phyloP scores from a whole-genome alignment of 208 protist genomes.

The Trypanosoma vivax region DNA sequence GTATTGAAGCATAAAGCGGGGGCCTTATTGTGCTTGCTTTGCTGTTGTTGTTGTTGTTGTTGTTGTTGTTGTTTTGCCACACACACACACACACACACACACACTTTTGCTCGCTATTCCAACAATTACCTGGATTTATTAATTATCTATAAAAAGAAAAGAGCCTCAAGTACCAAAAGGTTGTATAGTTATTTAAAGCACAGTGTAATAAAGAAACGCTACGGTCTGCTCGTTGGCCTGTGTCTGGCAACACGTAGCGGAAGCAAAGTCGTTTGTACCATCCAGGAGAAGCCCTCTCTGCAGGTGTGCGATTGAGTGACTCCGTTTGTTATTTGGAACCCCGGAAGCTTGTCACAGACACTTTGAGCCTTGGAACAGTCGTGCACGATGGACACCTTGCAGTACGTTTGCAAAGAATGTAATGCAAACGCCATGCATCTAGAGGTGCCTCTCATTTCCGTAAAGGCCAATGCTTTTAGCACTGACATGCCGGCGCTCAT shows the following conservation, averaged over 20 bases:
- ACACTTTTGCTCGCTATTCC: background rate
- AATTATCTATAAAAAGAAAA: background rate
- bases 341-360: no score
- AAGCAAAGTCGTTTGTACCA: background rate
- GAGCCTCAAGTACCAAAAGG: background rate
- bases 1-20: background rate
- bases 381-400: constrained; percentile 63
- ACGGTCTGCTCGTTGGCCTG: no score
- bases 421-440: constrained; percentile 52
- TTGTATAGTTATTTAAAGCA: no score
- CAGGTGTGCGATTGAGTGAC: no score
- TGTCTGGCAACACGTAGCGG: no score
- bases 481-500: constrained; percentile 38
- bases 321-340: no score
- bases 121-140: no score
- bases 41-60: no score
- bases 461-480: constrained; percentile 47
- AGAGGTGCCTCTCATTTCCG: constrained; percentile 67
- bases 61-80: no score
- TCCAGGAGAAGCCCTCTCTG: background rate
- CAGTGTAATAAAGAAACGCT: no score
- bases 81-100: background rate
- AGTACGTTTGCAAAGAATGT: constrained; percentile 45
- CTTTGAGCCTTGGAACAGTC: no score
- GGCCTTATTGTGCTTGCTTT: no score